Evolutionary conservation across 176 grass and related monocot species (phyloP).

Genomic region (Lolium multiflorum): DNA sequence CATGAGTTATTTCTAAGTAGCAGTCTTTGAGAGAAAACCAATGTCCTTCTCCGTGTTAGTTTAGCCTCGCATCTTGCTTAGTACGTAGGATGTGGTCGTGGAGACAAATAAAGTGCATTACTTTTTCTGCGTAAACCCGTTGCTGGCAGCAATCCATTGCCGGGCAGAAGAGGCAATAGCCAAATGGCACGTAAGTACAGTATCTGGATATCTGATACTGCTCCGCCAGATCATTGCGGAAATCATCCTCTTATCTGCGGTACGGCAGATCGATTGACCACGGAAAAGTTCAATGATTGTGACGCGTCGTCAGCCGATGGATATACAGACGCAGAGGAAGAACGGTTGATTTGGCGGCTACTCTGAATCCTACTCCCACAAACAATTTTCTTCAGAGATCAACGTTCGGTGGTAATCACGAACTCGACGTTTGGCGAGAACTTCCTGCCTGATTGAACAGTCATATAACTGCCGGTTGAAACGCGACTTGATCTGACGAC

Average conservation of each 20-base stretch:
- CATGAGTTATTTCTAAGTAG: too few species aligned
- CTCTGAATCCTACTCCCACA: not conserved
- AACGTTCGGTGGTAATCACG: constrained; percentile 3
- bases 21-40: too few species aligned
- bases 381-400: not conserved
- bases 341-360: not conserved
- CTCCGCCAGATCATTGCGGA: not conserved
- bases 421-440: not conserved
- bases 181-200: not conserved
- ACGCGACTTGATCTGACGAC: not conserved
- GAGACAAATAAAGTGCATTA: not conserved
- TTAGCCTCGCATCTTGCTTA: not conserved
- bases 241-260: not conserved
- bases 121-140: not conserved
- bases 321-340: not conserved
- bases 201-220: not conserved
- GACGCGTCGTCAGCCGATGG: not conserved
- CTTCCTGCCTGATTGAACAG: not conserved
- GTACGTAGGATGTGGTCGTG: too few species aligned
- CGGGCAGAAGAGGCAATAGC: not conserved
- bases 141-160: not conserved
- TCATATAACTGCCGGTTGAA: not conserved
- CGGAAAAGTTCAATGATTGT: not conserved
- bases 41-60: too few species aligned
- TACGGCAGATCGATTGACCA: not conserved